phyloP scores from a whole-genome alignment of 2,329 filamentous ascomycete species.

The Paraphaeosphaeria minitans region DNA sequence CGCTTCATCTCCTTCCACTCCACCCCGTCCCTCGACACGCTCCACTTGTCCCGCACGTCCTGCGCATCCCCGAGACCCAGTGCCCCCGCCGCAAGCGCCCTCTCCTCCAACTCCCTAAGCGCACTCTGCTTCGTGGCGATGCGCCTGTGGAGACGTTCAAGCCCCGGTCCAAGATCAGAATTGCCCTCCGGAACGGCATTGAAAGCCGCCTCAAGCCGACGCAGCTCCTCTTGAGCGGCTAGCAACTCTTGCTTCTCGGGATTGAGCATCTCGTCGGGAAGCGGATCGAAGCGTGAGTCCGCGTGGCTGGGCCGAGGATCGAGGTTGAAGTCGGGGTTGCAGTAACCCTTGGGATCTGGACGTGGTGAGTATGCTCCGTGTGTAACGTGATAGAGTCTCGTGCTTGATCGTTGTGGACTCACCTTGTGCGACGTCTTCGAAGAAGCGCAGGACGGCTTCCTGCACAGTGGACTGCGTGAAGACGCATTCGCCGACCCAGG shows the following conservation, averaged over 20 bases:
- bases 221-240: constrained; percentile 18
- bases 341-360: constrained; percentile 45
- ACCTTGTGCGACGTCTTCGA: constrained; percentile 59
- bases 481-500: constrained; percentile 64
- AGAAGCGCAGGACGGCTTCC: constrained; percentile 62
- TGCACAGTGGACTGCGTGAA: constrained; percentile 59
- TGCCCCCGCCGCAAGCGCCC: constrained; percentile 23
- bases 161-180: constrained; percentile 22
- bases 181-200: constrained; percentile 22
- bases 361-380: neutral
- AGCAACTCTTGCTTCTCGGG: constrained; percentile 23
- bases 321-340: constrained; percentile 34
- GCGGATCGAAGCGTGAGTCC: neutral
- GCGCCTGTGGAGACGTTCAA: constrained; percentile 24
- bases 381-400: too few species aligned
- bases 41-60: constrained; percentile 26
- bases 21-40: constrained; percentile 23
- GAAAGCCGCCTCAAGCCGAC: constrained; percentile 28
- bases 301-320: constrained; percentile 17
- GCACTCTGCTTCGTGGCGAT: constrained; percentile 23
- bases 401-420: neutral
- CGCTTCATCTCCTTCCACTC: constrained; percentile 27
- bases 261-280: constrained; percentile 20
- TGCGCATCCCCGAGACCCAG: constrained; percentile 21
- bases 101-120: constrained; percentile 23